Conservation (phyloP, 2,329 filamentous ascomycete species). For the Cladorrhinum sp. region DNA sequence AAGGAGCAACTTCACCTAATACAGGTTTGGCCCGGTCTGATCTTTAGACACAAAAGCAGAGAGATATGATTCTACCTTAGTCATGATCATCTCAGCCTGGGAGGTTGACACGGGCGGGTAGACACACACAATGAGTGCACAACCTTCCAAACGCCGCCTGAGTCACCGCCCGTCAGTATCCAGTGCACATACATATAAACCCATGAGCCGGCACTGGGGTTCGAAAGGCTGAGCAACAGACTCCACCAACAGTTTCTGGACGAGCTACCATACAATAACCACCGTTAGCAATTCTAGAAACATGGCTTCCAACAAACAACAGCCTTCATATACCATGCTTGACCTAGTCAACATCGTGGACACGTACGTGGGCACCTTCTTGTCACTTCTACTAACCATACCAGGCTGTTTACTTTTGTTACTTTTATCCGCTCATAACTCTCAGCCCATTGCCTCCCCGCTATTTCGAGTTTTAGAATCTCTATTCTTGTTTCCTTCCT, state of each 20-base stretch:
- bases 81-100: not conserved
- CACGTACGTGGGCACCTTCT: not conserved
- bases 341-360: constrained; percentile 1
- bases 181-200: no score
- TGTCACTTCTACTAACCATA: not conserved
- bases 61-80: not conserved
- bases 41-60: not conserved
- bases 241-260: no score
- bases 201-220: no score
- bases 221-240: no score
- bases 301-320: not conserved
- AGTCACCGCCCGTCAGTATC: no score
- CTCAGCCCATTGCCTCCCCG: not conserved
- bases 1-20: not conserved
- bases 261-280: no score
- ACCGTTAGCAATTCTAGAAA: no score
- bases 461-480: no score
- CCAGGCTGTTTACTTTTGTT: no score
- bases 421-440: no score
- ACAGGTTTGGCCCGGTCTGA: not conserved
- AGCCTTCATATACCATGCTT: not conserved
- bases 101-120: no score
- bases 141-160: not conserved
- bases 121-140: not conserved
- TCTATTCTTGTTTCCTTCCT: no score